Base-by-base conservation (phyloP, 2,329 filamentous ascomycete species). In the Elsinoe fawcettii region DNA sequence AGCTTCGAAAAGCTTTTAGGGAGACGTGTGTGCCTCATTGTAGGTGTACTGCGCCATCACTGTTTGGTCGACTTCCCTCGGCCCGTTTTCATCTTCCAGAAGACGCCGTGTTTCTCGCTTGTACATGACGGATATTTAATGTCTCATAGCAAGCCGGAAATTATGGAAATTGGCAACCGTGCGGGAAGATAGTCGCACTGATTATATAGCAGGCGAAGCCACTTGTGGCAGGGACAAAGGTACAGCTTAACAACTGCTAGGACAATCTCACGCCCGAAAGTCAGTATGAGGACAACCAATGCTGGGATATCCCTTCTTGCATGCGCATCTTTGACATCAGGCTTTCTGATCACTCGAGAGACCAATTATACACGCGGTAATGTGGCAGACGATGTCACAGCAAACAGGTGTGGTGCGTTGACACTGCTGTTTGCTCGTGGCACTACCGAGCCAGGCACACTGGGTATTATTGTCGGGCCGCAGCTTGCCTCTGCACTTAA, bases 401-500 rank as follows among this genome's bases (percentile, higher is more conserved):
- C 36, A 12, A 59, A 59, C 51, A 59, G 59, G 47, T 78, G 75
- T 67, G 74, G 72, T 56, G 65, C 70, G 20, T 72, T 80, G 60
- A 81, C 79, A 2, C 66, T 82, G 49, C 74, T 83, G 61, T 82
- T 80, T 60, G 80, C 80, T 16, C 75, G 80, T 14, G 80, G 80
- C 7, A 82, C 80, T 7, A 75, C 73, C 2, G 78, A 82, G 64
- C 34, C 60, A 0, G 79, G 78, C 37, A 82, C 80, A 59, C 75
- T 82, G 55, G 80, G 80, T 14, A 67, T 66, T 18, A 58, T 76
- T 2, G 71, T 74, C 1, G 80, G 80, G n/a, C 63, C 63, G 39
- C 59, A 58, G 39, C 59, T 66, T 9, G 55, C 57, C 11, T 58
- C 30, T 7, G 62, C 58, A 11, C 62, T 66, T 2, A 59, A 51